Evolutionary conservation across 1,284 basidiomycete species (phyloP).

Genomic region (Ustilago tritici): DNA sequence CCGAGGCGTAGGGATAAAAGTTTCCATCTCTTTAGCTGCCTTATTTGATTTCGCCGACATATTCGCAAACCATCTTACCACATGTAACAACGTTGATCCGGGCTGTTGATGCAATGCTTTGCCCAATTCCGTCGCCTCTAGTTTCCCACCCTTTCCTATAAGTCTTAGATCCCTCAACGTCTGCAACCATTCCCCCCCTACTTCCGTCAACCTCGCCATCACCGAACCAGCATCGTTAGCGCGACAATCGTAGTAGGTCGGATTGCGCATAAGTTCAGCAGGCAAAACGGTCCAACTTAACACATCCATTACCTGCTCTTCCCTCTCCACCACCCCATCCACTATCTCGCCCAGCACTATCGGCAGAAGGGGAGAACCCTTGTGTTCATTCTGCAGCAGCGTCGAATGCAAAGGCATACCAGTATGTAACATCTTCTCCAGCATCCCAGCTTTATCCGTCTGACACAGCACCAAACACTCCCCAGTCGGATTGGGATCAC

Average conservation of each 20-base stretch:
- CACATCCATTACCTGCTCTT: slow-evolving; percentile 75
- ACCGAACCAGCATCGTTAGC: slow-evolving; percentile 19
- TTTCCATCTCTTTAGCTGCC: slow-evolving; percentile 41
- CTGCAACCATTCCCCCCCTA: slow-evolving; percentile 24
- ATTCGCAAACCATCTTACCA: slow-evolving; percentile 36
- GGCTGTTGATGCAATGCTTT: slow-evolving; percentile 40
- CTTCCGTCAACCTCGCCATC: slow-evolving; percentile 36
- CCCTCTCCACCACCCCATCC: slow-evolving; percentile 13
- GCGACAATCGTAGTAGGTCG: slow-evolving; percentile 82
- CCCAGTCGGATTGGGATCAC: slow-evolving; percentile 48
- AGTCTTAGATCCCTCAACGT: slow-evolving; percentile 35
- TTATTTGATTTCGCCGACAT: slow-evolving; percentile 18
- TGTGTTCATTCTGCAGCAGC: slow-evolving; percentile 73
- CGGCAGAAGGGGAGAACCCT: slow-evolving; percentile 35
- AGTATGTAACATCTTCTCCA: slow-evolving; percentile 81
- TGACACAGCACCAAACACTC: slow-evolving; percentile 82
- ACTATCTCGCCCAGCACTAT: slow-evolving; percentile 51
- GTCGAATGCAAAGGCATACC: slow-evolving; percentile 90
- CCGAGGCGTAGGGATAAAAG: slow-evolving; percentile 22
- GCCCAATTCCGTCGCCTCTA: slow-evolving; percentile 39
- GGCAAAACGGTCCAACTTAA: slow-evolving; percentile 87
- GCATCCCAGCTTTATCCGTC: slow-evolving; percentile 86
- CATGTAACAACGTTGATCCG: slow-evolving; percentile 44
- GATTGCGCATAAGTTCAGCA: slow-evolving; percentile 81
- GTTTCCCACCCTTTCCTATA: slow-evolving; percentile 14